Conservation (phyloP, 192 early-diverging fungal genomes). For the Entophlyctis luteolus region DNA sequence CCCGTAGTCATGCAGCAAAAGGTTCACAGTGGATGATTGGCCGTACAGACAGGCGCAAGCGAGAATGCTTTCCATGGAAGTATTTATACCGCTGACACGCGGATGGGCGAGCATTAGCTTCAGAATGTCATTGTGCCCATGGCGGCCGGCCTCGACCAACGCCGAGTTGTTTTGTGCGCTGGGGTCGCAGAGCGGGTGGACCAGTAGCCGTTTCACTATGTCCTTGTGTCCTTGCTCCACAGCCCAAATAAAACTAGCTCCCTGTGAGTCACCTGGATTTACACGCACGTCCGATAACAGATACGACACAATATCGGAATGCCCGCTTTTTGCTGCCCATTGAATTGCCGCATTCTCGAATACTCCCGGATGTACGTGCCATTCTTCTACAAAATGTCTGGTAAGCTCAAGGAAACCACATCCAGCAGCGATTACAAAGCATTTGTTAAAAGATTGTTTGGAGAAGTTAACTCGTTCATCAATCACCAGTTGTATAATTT, state of each 20-base stretch:
- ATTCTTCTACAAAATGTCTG: background rate
- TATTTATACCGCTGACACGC: too few species aligned
- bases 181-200: conserved; percentile 12
- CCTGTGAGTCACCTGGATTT: conserved; percentile 1
- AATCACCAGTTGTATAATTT: background rate
- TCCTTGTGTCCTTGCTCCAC: conserved; percentile 2
- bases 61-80: too few species aligned
- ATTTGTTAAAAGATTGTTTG: background rate
- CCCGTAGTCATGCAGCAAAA: too few species aligned
- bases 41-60: too few species aligned
- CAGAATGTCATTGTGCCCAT: conserved; percentile 23
- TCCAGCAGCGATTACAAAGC: background rate
- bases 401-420: background rate
- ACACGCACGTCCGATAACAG: conserved; percentile 7
- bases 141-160: conserved; percentile 6
- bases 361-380: conserved; percentile 4
- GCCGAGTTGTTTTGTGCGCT: conserved; percentile 5
- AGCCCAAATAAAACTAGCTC: conserved; percentile 6
- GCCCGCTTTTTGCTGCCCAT: conserved; percentile 12
- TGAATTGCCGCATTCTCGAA: conserved; percentile 12
- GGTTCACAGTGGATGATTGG: too few species aligned
- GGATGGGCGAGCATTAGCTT: conserved; percentile 1
- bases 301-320: conserved; percentile 2
- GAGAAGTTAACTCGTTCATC: background rate
- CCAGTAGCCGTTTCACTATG: conserved; percentile 13